Conservation (phyloP, 73 alveolate genomes). For the Effrenium voratum region DNA sequence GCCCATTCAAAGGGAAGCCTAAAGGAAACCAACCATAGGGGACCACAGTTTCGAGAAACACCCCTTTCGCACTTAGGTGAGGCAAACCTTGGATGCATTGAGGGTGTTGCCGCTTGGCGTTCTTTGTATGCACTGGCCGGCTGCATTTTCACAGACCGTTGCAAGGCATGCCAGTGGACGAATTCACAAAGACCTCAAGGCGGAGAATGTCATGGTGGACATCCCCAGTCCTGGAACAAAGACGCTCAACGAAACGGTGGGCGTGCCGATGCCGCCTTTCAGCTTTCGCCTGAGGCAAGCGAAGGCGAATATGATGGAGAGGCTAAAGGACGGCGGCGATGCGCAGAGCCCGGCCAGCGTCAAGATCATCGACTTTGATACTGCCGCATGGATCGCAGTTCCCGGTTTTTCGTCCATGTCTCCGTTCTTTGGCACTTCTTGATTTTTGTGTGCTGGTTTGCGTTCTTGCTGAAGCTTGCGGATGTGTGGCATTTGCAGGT, state of each 20-base stretch:
- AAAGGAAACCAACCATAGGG: not conserved
- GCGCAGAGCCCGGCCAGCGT: slow-evolving; percentile 87
- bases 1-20: not conserved
- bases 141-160: not conserved
- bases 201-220: slow-evolving; percentile 80
- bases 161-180: slow-evolving; percentile 61
- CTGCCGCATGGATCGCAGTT: not conserved
- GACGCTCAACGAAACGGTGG: not conserved
- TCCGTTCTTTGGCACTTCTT: not conserved
- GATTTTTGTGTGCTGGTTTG: not conserved
- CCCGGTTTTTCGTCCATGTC: not conserved
- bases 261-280: not conserved
- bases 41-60: not conserved
- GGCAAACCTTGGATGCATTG: slow-evolving; percentile 46
- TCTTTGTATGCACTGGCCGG: too few species aligned
- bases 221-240: slow-evolving; percentile 40
- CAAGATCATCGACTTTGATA: slow-evolving; percentile 75
- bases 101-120: slow-evolving; percentile 7
- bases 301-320: not conserved
- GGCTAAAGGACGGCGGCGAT: slow-evolving; percentile 75
- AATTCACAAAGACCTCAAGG: slow-evolving; percentile 52
- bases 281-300: not conserved
- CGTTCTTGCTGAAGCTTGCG: not conserved
- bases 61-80: not conserved
- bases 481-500: not conserved